Conservation (phyloP, 495 filamentous ascomycete species). For the Neurospora sp. region DNA sequence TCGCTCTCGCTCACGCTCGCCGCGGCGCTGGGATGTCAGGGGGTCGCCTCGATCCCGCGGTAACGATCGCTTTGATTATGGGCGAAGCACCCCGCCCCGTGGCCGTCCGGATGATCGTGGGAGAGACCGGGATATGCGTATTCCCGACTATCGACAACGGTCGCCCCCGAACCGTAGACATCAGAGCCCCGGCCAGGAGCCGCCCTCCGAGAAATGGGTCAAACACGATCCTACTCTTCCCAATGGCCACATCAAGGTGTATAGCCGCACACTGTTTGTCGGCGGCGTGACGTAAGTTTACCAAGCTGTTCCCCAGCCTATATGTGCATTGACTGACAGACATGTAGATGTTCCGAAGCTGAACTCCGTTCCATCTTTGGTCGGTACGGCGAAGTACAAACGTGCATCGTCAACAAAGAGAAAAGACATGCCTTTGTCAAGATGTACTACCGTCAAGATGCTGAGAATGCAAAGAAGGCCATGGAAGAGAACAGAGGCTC, state of each 20-base stretch:
- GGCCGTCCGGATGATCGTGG: slow-evolving; percentile 50
- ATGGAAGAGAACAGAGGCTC: slow-evolving; percentile 72
- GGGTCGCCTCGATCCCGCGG: slow-evolving; percentile 31
- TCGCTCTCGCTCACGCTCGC: slow-evolving; percentile 64
- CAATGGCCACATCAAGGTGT: slow-evolving; percentile 73
- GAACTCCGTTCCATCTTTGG: slow-evolving; percentile 70
- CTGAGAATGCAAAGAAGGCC: slow-evolving; percentile 71
- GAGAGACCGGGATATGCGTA: slow-evolving; percentile 43
- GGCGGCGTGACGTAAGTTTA: slow-evolving; percentile 80
- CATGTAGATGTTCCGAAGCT: slow-evolving; percentile 57
- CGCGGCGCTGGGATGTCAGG: slow-evolving; percentile 52
- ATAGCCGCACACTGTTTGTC: slow-evolving; percentile 92
- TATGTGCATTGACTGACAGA: slow-evolving; percentile 7
- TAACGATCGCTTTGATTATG: slow-evolving; percentile 31
- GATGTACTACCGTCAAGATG: slow-evolving; percentile 83
- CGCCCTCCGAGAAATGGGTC: slow-evolving; percentile 54
- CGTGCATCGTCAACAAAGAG: slow-evolving; percentile 93
- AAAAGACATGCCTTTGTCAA: slow-evolving; percentile 99
- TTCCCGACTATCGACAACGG: slow-evolving; percentile 71
- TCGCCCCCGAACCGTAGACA: slow-evolving; percentile 58
- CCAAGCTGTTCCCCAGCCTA: slow-evolving; percentile 7
- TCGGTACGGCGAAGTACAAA: slow-evolving; percentile 79
- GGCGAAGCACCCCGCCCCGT: slow-evolving; percentile 25
- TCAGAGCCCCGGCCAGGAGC: slow-evolving; percentile 41
- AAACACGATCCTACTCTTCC: slow-evolving; percentile 68